These are phyloP conservation scores for Candida buenavistaensis DNA, from an alignment of 1,139 yeast genomes.

Conservation along the genomic window DNA sequence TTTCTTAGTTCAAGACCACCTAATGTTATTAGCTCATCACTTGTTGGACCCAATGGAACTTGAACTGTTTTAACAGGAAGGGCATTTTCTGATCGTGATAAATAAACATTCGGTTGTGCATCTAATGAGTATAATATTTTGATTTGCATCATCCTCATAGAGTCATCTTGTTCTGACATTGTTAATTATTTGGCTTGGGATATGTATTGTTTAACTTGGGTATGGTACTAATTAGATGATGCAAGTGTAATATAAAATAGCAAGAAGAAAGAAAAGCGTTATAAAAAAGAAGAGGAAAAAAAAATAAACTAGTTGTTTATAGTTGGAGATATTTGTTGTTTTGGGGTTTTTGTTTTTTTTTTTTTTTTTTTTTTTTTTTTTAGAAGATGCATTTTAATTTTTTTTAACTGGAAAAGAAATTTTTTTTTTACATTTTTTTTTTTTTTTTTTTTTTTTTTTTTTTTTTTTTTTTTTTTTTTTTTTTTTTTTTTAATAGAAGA, in stretches of 20 bases:
- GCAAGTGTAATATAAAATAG: neutral
- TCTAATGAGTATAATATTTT: slow-evolving; percentile 64
- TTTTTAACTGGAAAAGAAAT: neutral
- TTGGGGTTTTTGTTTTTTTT: neutral
- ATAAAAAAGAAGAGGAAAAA: neutral
- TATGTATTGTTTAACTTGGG: neutral
- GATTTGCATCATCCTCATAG: slow-evolving; percentile 46
- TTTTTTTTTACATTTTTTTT: no score
- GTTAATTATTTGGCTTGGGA: slow-evolving; percentile 1
- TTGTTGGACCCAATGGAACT: slow-evolving; percentile 36
- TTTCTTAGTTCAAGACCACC: slow-evolving; percentile 58
- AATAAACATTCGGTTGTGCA: slow-evolving; percentile 54
- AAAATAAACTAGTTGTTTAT: slow-evolving; percentile 2
- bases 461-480: slow-evolving; percentile 1
- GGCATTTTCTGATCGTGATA: slow-evolving; percentile 52
- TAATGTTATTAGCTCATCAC: slow-evolving; percentile 40
- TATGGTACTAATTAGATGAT: no score
- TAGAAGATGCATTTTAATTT: neutral
- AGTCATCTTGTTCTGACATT: slow-evolving; percentile 22
- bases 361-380: neutral
- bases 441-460: neutral
- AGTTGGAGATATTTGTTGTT: neutral
- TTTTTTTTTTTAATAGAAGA: neutral
- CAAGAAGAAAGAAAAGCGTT: neutral
- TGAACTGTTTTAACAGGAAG: slow-evolving; percentile 49